Evolutionary conservation across 2,329 filamentous ascomycete genomes (phyloP), one percentile per base, ranked within the genome.

Genomic region (Exophiala phaeomuriformis): DNA sequence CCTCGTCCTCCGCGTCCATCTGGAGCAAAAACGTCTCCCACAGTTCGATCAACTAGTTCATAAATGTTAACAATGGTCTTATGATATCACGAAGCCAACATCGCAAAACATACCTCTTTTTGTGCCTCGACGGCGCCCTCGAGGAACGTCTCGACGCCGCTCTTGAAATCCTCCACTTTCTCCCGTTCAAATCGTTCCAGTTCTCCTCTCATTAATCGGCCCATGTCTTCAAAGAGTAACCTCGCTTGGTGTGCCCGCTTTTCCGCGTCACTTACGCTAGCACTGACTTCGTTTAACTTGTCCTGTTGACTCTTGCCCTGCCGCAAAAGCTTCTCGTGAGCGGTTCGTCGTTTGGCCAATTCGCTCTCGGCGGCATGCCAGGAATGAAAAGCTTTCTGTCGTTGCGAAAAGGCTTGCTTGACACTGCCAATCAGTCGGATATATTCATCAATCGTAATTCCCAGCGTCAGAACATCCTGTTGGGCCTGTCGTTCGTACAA

Each of bases 131-230:
- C 90, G 2, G 93, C 89, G 65, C 93, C 90, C 75, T 98, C 93
- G 64, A 98, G 72, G 72, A 95, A 98, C 1, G 93, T 98, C 75
- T 98, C 93, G 1, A 98, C 90, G 0, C 90, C 91, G 58, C 87
- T 93, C 77, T 98, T 98, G 71, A 98, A 98, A 68, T 98, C 93
- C 68, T 98, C 93, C 2, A 98, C 93, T 76, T 98, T 98, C 72
- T 98, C 93, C 64, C 81, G 82, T 73, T 98, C 93, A 66, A 98
- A 98, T 12, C 90, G 80, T 65, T 97, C 93, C 61, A 98, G 77
- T 70, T 98, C 93, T 35, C 78, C 79, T 56, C 89, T 83, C 90
- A 98, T 93, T 66, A 96, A 74, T 8, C 90, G 80, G 9, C 93
- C 93, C 90, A 98, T 97, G 66, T 98, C 93, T 62, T 98, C 93